Base-by-base conservation (phyloP, 2,329 filamentous ascomycete species). In the Neurospora sp. region DNA sequence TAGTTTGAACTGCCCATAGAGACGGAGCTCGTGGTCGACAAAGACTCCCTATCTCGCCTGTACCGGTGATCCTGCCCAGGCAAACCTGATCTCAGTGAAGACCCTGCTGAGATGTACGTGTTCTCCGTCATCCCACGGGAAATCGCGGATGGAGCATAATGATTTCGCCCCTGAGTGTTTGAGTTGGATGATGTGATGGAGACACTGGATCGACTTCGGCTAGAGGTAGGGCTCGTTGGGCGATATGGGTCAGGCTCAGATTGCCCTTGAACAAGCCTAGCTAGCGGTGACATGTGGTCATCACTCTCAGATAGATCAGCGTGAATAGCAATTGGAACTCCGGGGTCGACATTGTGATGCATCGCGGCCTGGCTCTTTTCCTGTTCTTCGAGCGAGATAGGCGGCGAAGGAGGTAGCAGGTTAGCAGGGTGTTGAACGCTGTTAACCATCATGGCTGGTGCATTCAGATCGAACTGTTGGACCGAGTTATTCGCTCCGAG, bases 401-500 rank as follows among this genome's bases (percentile, higher is more conserved):
- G 92, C 12, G 93, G 92, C 1, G 91, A 93, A 0, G 93, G 91
- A 38, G 93, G 92, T 15, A 93, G 85, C 37, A 91, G 85, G 72
- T 91, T 89, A 28, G 93, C 92, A 39, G 91, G 87, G 79, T 97
- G 94, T 76, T 97, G 94, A 12, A 96, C 91, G 77, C 93, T 94
- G 72, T 91, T 90, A 37, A 97, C 92, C 83, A 97, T 88, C 77
- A 89, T 83, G 12, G 92, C 87, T 8, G 90, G 89, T 8, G 92
- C 92, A 76, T 96, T 97, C 62, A 98, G 85, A 78, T 98, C 94
- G 78, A 97, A 98, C 79, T 99, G 96, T 79, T 98, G 95, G 2
- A 97, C 91, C 3, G 92, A 96, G 77, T 95, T 90, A 75, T 95
- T 93, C 52, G 90, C 89, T 1, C 94, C 93, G 19, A 98, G 83